Conservation (phyloP, 2,329 filamentous ascomycete genomes). For the Botryotinia calthae region DNA sequence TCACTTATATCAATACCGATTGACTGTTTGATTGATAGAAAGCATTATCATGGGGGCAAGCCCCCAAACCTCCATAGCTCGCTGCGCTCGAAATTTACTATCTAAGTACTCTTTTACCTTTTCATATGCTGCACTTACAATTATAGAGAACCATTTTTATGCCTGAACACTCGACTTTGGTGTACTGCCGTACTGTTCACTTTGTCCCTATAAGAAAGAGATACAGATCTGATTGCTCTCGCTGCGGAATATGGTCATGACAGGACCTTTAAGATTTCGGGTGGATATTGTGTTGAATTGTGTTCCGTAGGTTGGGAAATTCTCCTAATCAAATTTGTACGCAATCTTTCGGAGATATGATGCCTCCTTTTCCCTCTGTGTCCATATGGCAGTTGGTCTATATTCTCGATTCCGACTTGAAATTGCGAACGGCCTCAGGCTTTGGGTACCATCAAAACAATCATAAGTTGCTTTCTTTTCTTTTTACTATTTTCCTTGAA, state of each 20-base stretch:
- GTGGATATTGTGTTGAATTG: not conserved
- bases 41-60: not conserved
- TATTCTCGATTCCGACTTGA: not conserved
- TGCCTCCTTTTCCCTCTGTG: not conserved
- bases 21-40: not conserved
- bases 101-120: not conserved
- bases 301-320: not conserved
- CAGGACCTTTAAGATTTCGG: not conserved
- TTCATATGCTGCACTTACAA: not conserved
- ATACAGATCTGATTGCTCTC: not conserved
- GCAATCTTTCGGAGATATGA: not conserved
- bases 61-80: not conserved
- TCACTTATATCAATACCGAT: not conserved
- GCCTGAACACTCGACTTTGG: not conserved
- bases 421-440: not conserved
- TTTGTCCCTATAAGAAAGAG: not conserved
- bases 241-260: not conserved
- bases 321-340: not conserved
- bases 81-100: not conserved
- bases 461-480: fast-evolving
- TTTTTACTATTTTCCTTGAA: not conserved
- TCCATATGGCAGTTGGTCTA: fast-evolving
- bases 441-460: not conserved
- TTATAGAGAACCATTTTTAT: not conserved
- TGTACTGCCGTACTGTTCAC: not conserved